These are phyloP conservation scores for Ascodesmis nigricans DNA, from an alignment of 495 filamentous ascomycete genomes.

Conservation along the genomic window DNA sequence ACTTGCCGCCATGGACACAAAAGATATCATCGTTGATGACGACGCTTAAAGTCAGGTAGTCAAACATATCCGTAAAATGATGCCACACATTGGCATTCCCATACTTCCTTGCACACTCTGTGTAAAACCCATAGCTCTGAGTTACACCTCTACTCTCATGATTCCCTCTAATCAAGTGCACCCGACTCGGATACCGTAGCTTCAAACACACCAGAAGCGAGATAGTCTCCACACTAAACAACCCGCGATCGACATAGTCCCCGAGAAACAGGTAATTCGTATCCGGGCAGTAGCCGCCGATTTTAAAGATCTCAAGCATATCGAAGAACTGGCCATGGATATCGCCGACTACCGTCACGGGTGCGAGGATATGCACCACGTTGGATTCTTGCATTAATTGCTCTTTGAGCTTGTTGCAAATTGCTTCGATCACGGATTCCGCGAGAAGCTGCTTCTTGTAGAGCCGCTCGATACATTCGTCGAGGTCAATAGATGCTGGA, in stretches of 20 bases:
- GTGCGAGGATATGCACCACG: slow-evolving; percentile 88
- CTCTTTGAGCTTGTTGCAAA: slow-evolving; percentile 97
- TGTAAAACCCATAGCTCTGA: slow-evolving; percentile 97
- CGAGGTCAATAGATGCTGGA: slow-evolving; percentile 82
- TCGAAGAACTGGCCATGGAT: slow-evolving; percentile 99
- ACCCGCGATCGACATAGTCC: slow-evolving; percentile 91
- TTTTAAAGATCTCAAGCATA: slow-evolving; percentile 96
- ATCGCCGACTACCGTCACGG: slow-evolving; percentile 95
- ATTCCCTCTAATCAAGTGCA: slow-evolving; percentile 86
- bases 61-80: slow-evolving; percentile 99
- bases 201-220: slow-evolving; percentile 89
- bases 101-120: slow-evolving; percentile 92
- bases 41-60: slow-evolving; percentile 85
- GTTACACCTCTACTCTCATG: slow-evolving; percentile 95
- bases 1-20: slow-evolving; percentile 69
- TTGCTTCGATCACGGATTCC: slow-evolving; percentile 94
- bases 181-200: slow-evolving; percentile 72
- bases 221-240: slow-evolving; percentile 94
- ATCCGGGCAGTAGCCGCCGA: slow-evolving; percentile 86
- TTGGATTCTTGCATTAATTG: slow-evolving; percentile 99
- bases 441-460: slow-evolving; percentile 92
- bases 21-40: slow-evolving; percentile 98
- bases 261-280: slow-evolving; percentile 96
- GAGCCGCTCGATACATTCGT: slow-evolving; percentile 88
- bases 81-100: slow-evolving; percentile 98